phyloP scores from a whole-genome alignment of 305 asterid genomes.

The Ilex paraguariensis region DNA sequence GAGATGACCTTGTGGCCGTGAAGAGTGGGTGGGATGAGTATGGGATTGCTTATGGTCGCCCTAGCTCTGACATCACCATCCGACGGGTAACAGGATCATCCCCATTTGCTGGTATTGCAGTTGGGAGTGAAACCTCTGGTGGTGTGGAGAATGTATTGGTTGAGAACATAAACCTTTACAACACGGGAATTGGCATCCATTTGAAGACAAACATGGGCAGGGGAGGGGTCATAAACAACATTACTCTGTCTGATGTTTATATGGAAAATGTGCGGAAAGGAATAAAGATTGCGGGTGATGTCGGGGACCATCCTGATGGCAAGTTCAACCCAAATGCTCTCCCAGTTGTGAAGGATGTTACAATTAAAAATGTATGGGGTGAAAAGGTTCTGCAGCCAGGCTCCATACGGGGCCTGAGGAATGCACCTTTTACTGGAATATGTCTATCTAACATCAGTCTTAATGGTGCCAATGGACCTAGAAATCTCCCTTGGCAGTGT shows the following conservation, averaged over 20 bases:
- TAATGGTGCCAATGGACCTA: slow-evolving; percentile 30
- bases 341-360: slow-evolving; percentile 56
- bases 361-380: slow-evolving; percentile 73
- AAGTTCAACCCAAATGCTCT: slow-evolving; percentile 63
- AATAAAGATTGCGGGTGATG: slow-evolving; percentile 75
- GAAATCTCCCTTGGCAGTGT: slow-evolving; percentile 69
- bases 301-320: slow-evolving; percentile 85
- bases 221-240: slow-evolving; percentile 79
- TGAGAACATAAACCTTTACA: slow-evolving; percentile 71
- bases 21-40: slow-evolving; percentile 98
- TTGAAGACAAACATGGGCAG: slow-evolving; percentile 79
- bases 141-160: slow-evolving; percentile 59
- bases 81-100: slow-evolving; percentile 77
- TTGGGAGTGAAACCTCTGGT: slow-evolving; percentile 96
- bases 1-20: slow-evolving; percentile 87
- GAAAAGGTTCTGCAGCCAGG: slow-evolving; percentile 76
- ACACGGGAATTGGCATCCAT: slow-evolving; percentile 73
- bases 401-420: slow-evolving; percentile 54
- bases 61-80: slow-evolving; percentile 72
- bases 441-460: slow-evolving; percentile 75
- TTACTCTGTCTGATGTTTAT: slow-evolving; percentile 63
- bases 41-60: slow-evolving; percentile 74
- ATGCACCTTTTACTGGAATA: slow-evolving; percentile 68
- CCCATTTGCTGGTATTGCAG: slow-evolving; percentile 82
- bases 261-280: slow-evolving; percentile 73